Base-by-base conservation (phyloP, 306 rosid genomes). In the Dalbergia cochinchinensis region DNA sequence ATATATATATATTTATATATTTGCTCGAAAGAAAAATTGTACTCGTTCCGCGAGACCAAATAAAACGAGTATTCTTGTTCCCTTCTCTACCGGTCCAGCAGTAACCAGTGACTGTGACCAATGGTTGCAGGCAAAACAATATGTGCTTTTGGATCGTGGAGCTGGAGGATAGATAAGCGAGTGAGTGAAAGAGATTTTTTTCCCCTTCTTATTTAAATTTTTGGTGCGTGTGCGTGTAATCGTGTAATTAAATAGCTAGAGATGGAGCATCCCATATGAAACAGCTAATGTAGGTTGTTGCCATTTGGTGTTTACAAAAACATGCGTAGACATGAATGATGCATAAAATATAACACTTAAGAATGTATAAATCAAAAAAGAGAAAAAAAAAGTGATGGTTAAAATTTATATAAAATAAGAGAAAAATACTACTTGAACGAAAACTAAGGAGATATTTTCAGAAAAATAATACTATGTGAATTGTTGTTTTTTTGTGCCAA, bases 41-140 rank as follows among this genome's bases (percentile, higher is more conserved):
- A 1, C 41, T 37, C 1, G 41, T 37, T 37, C 1, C 7, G 41
- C 41, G 7, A 5, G 7, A 5, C 41, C 41, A 37, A 37, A 0
- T 37, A 37, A 37, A 37, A 37, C 0, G 8, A 12, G 39, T 54
- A 69, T 31, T 50, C 8, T 15, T 26, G n/a, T 10, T 58, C n/a
- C 20, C 50, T 11, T 11, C 5, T 13, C 37, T 6, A 6, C 42
- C 4, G 31, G 11, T 14, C 5, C 55, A 42, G 57, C 68, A 20
- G 64, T 41, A 44, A 42, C 11, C 10, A 5, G 65, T 60, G 78
- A 60, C 78, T 4, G 78, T 44, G 78, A 59, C 44, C 45, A 74
- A 20, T 59, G 26, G 58, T 60, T 39, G 78, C 41, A 39, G 35
- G 47, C 1, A 55, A 55, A 58, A 71, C 3, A 39, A 26, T 0